Evolutionary conservation across 352 stramenopile species (phyloP), one percentile per base, ranked within the genome.

Genomic region (Phytophthora kernoviae): DNA sequence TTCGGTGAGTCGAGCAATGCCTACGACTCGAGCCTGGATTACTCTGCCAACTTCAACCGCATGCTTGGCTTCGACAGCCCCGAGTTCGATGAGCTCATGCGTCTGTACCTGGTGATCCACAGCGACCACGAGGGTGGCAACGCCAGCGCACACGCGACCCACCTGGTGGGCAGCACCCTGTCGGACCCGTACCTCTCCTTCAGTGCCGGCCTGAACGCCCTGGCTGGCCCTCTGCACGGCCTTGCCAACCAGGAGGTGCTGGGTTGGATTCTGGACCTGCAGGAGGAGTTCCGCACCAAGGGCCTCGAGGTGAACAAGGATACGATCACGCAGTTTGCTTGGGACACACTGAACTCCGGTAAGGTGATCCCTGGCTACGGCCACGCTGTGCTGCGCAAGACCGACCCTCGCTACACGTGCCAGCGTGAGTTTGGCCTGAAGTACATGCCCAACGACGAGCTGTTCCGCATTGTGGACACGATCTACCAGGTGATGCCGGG

Each of bases 61-160:
- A 99, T 99, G 96, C 87, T 99, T 59, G 97, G 97, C 58, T 99
- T 98, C 62, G 84, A 98, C 60, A 87, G 93, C 82, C 75, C 92
- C 8, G 86, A 92, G 55, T 99, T 99, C 74, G 97, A 99, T 75
- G 97, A 99, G 82, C 85, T 99, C 41, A 99, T 99, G 97, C 91
- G 97, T 64, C 84, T 99, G 47, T 99, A 99, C 84, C 82, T 99
- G 36, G 97, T 98, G 69, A 99, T 99, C 75, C 97, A 99, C 90
- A 98, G 94, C 54, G 97, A 99, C 87, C 97, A 99, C 84, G 97
- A 99, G 73, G 97, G 97, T 65, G 97, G 97, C 63, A 99, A 99
- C 79, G 97, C 97, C 50, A 98, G 90, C 39, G 97, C 97, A 4
- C 97, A 99, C 87, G 96, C 97, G 45, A 99, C 97, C 58, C 97